Conservation (phyloP, 1,284 basidiomycete species). For the Tilletia walkeri region DNA sequence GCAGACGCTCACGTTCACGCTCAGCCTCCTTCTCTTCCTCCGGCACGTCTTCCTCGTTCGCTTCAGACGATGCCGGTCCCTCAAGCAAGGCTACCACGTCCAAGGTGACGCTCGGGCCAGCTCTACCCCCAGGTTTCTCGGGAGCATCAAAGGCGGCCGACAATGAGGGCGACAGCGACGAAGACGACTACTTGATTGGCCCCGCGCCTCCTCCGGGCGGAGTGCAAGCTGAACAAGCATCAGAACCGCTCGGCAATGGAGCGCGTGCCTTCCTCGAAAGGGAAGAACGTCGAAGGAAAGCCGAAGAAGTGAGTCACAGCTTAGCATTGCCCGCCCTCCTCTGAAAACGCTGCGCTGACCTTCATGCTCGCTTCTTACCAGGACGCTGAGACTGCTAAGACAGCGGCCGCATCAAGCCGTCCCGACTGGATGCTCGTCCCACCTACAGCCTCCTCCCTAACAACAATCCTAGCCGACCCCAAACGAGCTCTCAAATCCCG, state of each 20-base stretch:
- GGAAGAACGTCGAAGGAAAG: slow-evolving; percentile 28
- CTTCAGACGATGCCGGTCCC: slow-evolving; percentile 12
- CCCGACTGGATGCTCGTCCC: slow-evolving; percentile 42
- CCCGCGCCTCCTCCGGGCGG: slow-evolving; percentile 21
- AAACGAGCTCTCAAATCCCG: slow-evolving; percentile 29
- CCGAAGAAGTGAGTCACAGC: slow-evolving; percentile 22
- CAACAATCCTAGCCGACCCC: slow-evolving; percentile 30
- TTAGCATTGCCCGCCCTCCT: background rate
- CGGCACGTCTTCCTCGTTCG: slow-evolving; percentile 15
- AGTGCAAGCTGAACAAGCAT: background rate
- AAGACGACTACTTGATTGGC: slow-evolving; percentile 19
- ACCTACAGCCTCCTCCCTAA: slow-evolving; percentile 31
- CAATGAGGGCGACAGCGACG: background rate
- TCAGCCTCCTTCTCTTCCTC: slow-evolving; percentile 20
- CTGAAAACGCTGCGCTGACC: background rate
- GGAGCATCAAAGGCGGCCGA: background rate
- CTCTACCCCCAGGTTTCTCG: slow-evolving; percentile 25
- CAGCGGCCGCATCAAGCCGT: slow-evolving; percentile 29
- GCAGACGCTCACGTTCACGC: slow-evolving; percentile 16
- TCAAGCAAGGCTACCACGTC: slow-evolving; percentile 11
- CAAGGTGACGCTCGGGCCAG: slow-evolving; percentile 25
- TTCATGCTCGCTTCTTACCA: background rate
- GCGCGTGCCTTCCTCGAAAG: slow-evolving; percentile 30
- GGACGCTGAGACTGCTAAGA: slow-evolving; percentile 25
- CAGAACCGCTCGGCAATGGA: slow-evolving; percentile 22